These are phyloP conservation scores for Dactylella cylindrospora DNA, from an alignment of 2,329 filamentous ascomycete species.

Conservation along the genomic window DNA sequence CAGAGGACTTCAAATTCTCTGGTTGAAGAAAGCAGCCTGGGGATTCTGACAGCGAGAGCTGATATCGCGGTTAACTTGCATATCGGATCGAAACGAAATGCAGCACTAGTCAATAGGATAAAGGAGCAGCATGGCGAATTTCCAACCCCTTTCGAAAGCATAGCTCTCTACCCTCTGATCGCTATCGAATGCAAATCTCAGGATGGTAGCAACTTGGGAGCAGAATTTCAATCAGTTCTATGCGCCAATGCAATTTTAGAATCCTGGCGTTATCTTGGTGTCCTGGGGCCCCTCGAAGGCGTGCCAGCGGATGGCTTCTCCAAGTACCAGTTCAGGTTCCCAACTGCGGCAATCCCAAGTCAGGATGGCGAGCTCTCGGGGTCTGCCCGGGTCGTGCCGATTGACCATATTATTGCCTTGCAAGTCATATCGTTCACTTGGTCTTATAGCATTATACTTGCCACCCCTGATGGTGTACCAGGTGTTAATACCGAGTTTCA, in stretches of 20 bases:
- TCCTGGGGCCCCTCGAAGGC: too few species aligned
- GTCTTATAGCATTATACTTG: conserved; percentile 7
- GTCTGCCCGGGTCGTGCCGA: too few species aligned
- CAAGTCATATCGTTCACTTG: conserved; percentile 13
- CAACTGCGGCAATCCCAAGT: too few species aligned
- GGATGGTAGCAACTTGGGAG: conserved; percentile 1
- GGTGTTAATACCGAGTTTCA: not conserved
- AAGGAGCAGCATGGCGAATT: not conserved
- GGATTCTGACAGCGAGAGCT: not conserved
- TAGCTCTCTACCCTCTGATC: not conserved
- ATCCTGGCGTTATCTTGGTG: conserved; percentile 8
- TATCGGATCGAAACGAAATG: not conserved
- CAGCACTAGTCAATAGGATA: not conserved
- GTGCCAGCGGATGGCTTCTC: too few species aligned
- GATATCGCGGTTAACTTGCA: conserved; percentile 4
- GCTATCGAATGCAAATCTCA: conserved; percentile 5
- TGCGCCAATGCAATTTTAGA: conserved; percentile 12
- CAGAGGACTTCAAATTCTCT: not conserved
- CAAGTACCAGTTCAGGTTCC: too few species aligned
- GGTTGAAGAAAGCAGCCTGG: not conserved
- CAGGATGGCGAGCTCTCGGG: too few species aligned
- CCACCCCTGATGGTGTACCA: not conserved
- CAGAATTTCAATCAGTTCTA: conserved; percentile 5
- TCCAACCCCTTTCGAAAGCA: conserved; percentile 4
- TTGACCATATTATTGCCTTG: conserved; percentile 8